phyloP scores from a whole-genome alignment of 495 filamentous ascomycete species.

The Parathielavia appendiculata region DNA sequence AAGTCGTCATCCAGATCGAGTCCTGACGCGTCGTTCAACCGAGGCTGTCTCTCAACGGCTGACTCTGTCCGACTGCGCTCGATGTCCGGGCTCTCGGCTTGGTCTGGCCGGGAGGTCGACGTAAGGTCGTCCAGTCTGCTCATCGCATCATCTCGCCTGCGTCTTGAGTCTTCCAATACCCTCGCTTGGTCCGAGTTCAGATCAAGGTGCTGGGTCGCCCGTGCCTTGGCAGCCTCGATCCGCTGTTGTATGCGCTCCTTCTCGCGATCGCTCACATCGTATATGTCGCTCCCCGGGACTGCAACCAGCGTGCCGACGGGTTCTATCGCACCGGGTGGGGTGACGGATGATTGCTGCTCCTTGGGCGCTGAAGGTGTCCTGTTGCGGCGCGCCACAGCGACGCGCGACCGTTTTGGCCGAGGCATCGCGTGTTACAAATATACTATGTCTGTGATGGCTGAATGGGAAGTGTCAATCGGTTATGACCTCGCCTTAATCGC shows the following conservation, averaged over 20 bases:
- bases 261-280: slow-evolving; percentile 44
- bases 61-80: slow-evolving; percentile 32
- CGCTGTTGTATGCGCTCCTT: slow-evolving; percentile 32
- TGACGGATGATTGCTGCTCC: slow-evolving; percentile 10
- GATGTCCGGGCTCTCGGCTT: slow-evolving; percentile 20
- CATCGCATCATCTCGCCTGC: slow-evolving; percentile 39
- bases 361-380: not conserved
- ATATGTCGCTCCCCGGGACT: slow-evolving; percentile 33
- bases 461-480: not conserved
- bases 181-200: slow-evolving; percentile 29
- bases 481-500: too few relatives aligned
- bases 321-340: slow-evolving; percentile 12
- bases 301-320: slow-evolving; percentile 12
- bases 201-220: slow-evolving; percentile 3
- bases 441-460: not conserved
- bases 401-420: slow-evolving; percentile 39
- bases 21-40: slow-evolving; percentile 39
- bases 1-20: slow-evolving; percentile 44
- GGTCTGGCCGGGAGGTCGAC: slow-evolving; percentile 28
- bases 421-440: slow-evolving; percentile 32
- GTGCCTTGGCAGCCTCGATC: not conserved
- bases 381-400: slow-evolving; percentile 31
- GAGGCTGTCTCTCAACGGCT: slow-evolving; percentile 18
- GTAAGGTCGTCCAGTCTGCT: slow-evolving; percentile 37
- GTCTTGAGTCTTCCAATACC: slow-evolving; percentile 28